phyloP scores from a whole-genome alignment of 768 basidiomycete genomes.

The Boletus coccyginus region DNA sequence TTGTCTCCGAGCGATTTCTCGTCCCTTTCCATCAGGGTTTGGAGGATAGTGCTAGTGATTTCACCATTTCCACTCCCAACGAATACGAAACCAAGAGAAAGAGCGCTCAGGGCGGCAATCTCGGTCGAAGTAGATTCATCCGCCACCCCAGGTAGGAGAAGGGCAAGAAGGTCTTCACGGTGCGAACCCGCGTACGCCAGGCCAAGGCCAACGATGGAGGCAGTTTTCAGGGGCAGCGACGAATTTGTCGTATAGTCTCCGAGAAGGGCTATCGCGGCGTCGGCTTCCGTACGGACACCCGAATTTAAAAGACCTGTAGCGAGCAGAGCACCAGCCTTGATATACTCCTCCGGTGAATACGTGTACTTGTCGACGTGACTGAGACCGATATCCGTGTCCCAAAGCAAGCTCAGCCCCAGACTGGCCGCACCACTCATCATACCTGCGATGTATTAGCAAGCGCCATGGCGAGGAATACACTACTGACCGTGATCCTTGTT shows the following conservation, averaged over 20 bases:
- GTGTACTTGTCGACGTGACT: constrained; percentile 97
- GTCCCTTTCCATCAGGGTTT: constrained; percentile 84
- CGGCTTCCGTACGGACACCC: constrained; percentile 87
- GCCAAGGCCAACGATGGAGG: constrained; percentile 89
- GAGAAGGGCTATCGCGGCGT: constrained; percentile 87
- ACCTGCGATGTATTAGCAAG: constrained; percentile 40
- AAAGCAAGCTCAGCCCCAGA: constrained; percentile 86
- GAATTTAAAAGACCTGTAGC: constrained; percentile 92
- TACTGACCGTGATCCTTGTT: constrained; percentile 92
- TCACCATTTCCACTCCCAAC: constrained; percentile 96
- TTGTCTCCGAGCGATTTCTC: constrained; percentile 83
- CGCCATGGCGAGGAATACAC: not conserved
- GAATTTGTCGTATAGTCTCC: constrained; percentile 89
- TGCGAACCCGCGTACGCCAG: constrained; percentile 95
- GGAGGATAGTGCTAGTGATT: constrained; percentile 82
- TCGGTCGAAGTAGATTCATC: constrained; percentile 89
- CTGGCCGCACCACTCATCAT: constrained; percentile 98
- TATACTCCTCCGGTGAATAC: constrained; percentile 92
- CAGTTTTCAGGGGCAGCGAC: constrained; percentile 77
- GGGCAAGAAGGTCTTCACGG: constrained; percentile 74
- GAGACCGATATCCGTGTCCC: constrained; percentile 95
- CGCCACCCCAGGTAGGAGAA: constrained; percentile 77
- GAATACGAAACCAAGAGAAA: constrained; percentile 92
- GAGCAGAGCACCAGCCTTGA: constrained; percentile 95
- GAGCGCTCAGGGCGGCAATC: constrained; percentile 77